A percentile compares a stretch with the other conserved stretches of the same genome.
These are phyloP conservation scores for Saccharum spontaneum DNA, from an alignment of 176 grass and related monocot genomes.

Conservation along the genomic window DNA sequence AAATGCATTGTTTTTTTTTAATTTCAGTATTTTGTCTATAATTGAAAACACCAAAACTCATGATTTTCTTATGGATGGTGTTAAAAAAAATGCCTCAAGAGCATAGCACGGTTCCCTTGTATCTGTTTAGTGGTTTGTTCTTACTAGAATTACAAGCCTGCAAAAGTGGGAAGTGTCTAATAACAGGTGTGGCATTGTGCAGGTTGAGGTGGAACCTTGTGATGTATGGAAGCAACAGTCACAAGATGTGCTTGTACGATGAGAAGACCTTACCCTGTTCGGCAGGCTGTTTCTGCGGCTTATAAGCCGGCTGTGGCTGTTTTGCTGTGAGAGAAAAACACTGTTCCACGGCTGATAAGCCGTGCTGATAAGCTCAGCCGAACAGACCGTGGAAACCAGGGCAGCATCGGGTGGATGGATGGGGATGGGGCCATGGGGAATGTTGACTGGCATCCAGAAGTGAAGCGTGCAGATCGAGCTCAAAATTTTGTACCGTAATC, in stretches of 20 bases:
- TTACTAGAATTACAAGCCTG: background rate
- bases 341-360: too few species aligned
- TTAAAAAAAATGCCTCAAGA: background rate
- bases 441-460: background rate
- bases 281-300: too few species aligned
- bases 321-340: too few species aligned
- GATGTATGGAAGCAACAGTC: conserved; percentile 90
- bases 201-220: conserved; percentile 65
- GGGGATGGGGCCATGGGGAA: too few species aligned
- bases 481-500: background rate
- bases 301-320: too few species aligned
- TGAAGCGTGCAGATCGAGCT: background rate
- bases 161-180: background rate
- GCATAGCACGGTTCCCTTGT: background rate
- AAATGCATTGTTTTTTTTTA: background rate
- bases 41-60: background rate
- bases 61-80: background rate
- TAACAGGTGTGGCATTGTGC: background rate
- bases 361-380: too few species aligned
- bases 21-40: background rate
- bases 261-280: too few species aligned
- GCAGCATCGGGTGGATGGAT: background rate
- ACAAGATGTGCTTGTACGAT: conserved; percentile 53
- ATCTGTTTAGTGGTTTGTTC: background rate
- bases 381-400: background rate